Evolutionary conservation across 2,329 filamentous ascomycete species (phyloP).

Genomic region (Fusarium clavum): DNA sequence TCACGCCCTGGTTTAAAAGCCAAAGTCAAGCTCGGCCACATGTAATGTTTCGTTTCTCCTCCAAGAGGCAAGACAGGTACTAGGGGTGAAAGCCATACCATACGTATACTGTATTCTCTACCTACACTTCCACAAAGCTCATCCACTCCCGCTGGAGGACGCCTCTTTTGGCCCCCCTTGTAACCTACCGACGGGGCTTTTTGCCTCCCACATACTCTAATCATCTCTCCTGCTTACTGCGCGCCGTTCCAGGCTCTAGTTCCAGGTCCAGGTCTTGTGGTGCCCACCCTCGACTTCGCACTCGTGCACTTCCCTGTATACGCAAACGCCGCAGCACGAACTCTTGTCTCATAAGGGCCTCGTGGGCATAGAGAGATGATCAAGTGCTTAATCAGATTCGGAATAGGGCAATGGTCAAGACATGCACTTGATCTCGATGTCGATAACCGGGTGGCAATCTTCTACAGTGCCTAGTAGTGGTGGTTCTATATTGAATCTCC

Average conservation of each 20-base stretch:
- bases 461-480: background rate
- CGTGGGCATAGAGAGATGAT: background rate
- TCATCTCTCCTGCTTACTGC: conserved; percentile 2
- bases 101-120: background rate
- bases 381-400: background rate
- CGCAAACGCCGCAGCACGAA: conserved; percentile 23
- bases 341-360: background rate
- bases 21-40: background rate
- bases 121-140: conserved; percentile 1
- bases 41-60: background rate
- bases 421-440: conserved; percentile 5
- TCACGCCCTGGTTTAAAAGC: conserved; percentile 9
- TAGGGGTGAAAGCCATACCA: conserved; percentile 5
- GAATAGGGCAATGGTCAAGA: background rate
- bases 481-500: background rate
- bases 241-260: conserved; percentile 24
- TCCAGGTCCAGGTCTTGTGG: background rate
- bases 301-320: conserved; percentile 29
- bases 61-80: background rate
- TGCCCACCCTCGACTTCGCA: background rate
- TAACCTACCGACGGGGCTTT: background rate
- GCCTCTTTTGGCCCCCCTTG: conserved; percentile 6
- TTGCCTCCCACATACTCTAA: conserved; percentile 1
- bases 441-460: background rate
- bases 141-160: conserved; percentile 14